phyloP scores from a whole-genome alignment of 345 rosid genomes.

The Carallia pectinifolia region DNA sequence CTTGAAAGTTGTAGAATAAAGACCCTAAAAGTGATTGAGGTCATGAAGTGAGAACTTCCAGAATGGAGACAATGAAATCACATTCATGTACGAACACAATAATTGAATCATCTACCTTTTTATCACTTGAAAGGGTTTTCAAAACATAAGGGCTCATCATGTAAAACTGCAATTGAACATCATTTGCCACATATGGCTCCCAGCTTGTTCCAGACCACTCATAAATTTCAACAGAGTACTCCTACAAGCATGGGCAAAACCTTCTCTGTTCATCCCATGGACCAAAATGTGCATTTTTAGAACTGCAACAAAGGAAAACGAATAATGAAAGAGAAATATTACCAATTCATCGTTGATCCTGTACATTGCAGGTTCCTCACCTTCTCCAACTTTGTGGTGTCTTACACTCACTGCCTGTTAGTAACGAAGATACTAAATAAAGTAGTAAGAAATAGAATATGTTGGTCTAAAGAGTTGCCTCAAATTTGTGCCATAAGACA shows the following conservation, averaged over 20 bases:
- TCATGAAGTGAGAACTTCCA: neutral
- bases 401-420: slow-evolving; percentile 46
- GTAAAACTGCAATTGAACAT: slow-evolving; percentile 62
- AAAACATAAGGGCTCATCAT: slow-evolving; percentile 68
- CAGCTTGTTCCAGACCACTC: slow-evolving; percentile 69
- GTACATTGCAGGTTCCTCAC: slow-evolving; percentile 49
- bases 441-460: no score
- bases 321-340: slow-evolving; percentile 5
- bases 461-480: slow-evolving; percentile 5
- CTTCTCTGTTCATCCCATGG: neutral
- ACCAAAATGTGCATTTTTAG: neutral
- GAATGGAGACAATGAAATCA: neutral
- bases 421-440: neutral
- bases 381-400: slow-evolving; percentile 50
- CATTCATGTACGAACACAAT: neutral
- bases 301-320: neutral
- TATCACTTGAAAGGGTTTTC: slow-evolving; percentile 50
- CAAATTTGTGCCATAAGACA: neutral
- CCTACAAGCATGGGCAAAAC: slow-evolving; percentile 31
- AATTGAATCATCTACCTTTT: slow-evolving; percentile 31
- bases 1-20: slow-evolving; percentile 50
- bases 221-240: slow-evolving; percentile 52
- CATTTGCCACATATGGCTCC: slow-evolving; percentile 59
- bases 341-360: slow-evolving; percentile 67
- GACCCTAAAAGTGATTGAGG: slow-evolving; percentile 36